These are phyloP conservation scores for Botryotinia convoluta DNA, from an alignment of 2,329 filamentous ascomycete genomes.

Conservation along the genomic window DNA sequence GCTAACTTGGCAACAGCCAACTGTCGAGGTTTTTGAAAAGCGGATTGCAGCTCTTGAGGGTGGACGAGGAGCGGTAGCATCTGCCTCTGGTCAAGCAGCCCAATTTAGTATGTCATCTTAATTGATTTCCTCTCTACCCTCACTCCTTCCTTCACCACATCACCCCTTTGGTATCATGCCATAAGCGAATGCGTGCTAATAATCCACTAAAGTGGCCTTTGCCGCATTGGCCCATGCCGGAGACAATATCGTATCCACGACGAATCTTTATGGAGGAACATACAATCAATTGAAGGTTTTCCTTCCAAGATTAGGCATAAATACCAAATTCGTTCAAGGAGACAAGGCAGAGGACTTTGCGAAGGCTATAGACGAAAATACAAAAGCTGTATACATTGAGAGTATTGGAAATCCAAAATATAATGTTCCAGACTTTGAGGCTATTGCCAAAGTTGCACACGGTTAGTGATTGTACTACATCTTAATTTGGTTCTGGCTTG, in stretches of 20 bases:
- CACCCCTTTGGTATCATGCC: background rate
- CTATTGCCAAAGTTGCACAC: constrained; percentile 79
- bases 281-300: constrained; percentile 97
- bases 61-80: constrained; percentile 79
- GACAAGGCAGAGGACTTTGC: constrained; percentile 77
- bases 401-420: constrained; percentile 87
- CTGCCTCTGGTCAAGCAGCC: constrained; percentile 82
- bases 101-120: constrained; percentile 62
- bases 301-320: constrained; percentile 77
- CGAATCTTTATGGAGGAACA: constrained; percentile 89
- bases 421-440: constrained; percentile 90
- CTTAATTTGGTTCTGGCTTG: too few relatives aligned
- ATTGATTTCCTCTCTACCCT: background rate
- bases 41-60: constrained; percentile 93
- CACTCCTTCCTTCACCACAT: background rate
- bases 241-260: constrained; percentile 90
- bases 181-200: constrained; percentile 1
- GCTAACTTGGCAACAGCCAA: constrained; percentile 56
- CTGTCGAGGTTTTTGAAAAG: constrained; percentile 94
- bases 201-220: constrained; percentile 52
- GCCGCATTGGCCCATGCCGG: constrained; percentile 76
- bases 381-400: constrained; percentile 89
- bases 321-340: constrained; percentile 80
- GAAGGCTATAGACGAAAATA: constrained; percentile 83
- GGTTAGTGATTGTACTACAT: constrained; percentile 29